Evolutionary conservation across 1,284 basidiomycete species (phyloP), one percentile per base, ranked within the genome.

Genomic region (Blastosporella zonata): DNA sequence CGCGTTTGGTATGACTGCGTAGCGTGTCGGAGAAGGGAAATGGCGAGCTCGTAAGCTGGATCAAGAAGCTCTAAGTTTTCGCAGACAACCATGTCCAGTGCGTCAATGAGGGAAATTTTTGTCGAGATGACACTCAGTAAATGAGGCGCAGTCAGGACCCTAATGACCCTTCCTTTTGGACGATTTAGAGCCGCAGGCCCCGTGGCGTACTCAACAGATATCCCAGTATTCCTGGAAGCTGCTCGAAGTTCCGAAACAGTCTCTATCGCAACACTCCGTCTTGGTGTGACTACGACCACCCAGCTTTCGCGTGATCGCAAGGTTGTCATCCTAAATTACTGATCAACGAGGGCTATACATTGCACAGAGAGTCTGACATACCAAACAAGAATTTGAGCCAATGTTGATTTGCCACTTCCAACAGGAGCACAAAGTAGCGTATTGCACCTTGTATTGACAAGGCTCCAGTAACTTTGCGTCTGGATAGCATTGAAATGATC

Each of bases 31-130:
- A 91, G 74, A 7, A 87, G 68, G 9, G 91, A 81, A 20, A 97
- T 63, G 2, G 78, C 81, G 4, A 97, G 75, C 65, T 99, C 97
- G 68, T 97, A 98, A 1, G 74, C 68, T 2, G 84, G 70, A 60
- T 93, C 84, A 40, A 99, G 73, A 22, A 90, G 80, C 59, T 99
- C 93, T 17, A 99, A 69, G 59, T 90, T 87, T 57, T 98, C 93
- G 49, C 88, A 85, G 1, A 98, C 62, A 22, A 95, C 79, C 27
- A 97, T 67, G 48, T 77, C 72, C 17, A 93, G 70, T 33, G 70
- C 69, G 0, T 64, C 61, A 6, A 80, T 59, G 20, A 72, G 64
- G 39, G 45, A 53, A 53, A 56, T 62, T 23, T 58, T 54, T 15
- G 58, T 60, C 8, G 69, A 66, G 15, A 87, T 54, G 3, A 70